Percentiles rank a stretch among this genome's conserved stretches.
Evolutionary conservation across 2,329 filamentous ascomycete genomes (phyloP).

Genomic region (Fusarium brachygibbosum): DNA sequence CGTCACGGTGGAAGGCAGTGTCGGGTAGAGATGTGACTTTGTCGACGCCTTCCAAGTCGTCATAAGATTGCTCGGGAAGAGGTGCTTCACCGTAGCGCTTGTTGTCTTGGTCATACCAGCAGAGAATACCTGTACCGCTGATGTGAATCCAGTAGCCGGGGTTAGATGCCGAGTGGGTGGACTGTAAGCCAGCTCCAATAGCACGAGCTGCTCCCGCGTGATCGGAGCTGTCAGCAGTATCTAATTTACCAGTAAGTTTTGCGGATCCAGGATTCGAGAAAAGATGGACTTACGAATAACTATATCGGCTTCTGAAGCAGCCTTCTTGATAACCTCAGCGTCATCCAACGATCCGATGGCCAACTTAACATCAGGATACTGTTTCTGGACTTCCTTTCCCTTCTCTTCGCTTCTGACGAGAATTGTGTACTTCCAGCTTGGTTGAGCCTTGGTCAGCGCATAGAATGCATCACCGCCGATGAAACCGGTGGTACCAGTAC

Average conservation of each 20-base stretch:
- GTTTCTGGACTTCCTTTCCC: constrained; percentile 50
- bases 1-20: constrained; percentile 68
- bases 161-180: constrained; percentile 60
- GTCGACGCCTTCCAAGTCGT: constrained; percentile 65
- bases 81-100: constrained; percentile 59
- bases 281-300: constrained; percentile 50
- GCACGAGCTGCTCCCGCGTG: constrained; percentile 60
- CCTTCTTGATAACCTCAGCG: constrained; percentile 47
- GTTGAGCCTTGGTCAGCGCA: constrained; percentile 46
- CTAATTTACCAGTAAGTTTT: constrained; percentile 11
- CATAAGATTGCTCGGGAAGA: constrained; percentile 60
- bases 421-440: constrained; percentile 57
- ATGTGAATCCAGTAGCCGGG: constrained; percentile 67
- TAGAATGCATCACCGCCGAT: constrained; percentile 32
- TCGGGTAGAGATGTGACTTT: constrained; percentile 66
- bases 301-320: constrained; percentile 53
- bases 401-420: constrained; percentile 59
- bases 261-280: fast-evolving
- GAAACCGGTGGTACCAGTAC: constrained; percentile 25
- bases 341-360: constrained; percentile 54
- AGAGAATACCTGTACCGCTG: constrained; percentile 68
- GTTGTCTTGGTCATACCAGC: constrained; percentile 61
- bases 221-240: constrained; percentile 61
- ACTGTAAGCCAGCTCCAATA: constrained; percentile 58
- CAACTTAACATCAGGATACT: constrained; percentile 47